Percentiles rank a stretch among this genome's conserved stretches.
phyloP scores from a whole-genome alignment of 108 stramenopile genomes.

The Nannochloropsis gaditana region DNA sequence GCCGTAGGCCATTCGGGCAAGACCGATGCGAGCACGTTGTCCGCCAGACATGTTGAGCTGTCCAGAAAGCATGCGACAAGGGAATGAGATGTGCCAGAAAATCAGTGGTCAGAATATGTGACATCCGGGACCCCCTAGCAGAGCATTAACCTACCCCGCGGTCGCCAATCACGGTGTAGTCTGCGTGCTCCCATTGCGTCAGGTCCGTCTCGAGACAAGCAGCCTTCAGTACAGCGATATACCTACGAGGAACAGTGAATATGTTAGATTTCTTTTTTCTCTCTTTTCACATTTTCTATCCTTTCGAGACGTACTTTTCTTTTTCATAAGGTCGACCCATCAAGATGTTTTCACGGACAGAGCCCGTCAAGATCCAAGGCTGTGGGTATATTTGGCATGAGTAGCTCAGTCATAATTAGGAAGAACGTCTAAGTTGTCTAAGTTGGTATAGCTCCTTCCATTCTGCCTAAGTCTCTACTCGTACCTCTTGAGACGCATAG shows the following conservation, averaged over 20 bases:
- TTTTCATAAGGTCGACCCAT: slow-evolving; percentile 56
- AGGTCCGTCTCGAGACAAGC: slow-evolving; percentile 70
- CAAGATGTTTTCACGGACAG: slow-evolving; percentile 72
- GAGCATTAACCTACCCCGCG: slow-evolving; percentile 44
- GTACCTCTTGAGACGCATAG: slow-evolving; percentile 79
- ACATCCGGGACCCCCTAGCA: neutral
- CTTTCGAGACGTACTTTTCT: neutral
- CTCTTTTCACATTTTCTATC: neutral
- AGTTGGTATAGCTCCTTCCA: slow-evolving; percentile 22
- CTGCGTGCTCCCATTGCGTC: slow-evolving; percentile 60
- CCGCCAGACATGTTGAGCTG: slow-evolving; percentile 80
- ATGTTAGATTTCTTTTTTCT: neutral
- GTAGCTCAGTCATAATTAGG: too few relatives aligned
- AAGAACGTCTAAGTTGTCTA: too few relatives aligned
- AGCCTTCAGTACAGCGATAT: slow-evolving; percentile 50
- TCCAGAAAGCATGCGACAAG: too few relatives aligned
- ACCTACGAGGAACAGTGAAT: neutral
- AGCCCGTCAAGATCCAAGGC: slow-evolving; percentile 12
- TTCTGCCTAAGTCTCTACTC: neutral
- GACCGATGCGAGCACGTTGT: slow-evolving; percentile 77
- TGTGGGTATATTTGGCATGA: too few relatives aligned
- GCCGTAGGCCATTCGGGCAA: slow-evolving; percentile 74
- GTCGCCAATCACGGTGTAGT: slow-evolving; percentile 78
- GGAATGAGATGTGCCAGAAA: too few relatives aligned
- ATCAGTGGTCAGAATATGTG: too few relatives aligned